phyloP scores from a whole-genome alignment of 106 monocot genomes.

The Agapanthus africanus region DNA sequence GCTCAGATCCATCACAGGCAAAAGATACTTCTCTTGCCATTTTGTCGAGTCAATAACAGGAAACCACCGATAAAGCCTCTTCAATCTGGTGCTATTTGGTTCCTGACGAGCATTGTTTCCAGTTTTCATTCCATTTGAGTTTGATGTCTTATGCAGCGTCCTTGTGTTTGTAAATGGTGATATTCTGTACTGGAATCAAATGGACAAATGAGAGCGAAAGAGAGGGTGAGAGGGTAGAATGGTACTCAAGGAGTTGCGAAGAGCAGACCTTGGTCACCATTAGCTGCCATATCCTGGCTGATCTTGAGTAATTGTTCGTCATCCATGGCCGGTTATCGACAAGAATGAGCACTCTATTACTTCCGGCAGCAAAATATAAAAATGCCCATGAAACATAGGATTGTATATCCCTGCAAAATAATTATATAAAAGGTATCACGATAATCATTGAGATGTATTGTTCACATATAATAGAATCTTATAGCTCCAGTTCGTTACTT shows the following conservation, averaged over 20 bases:
- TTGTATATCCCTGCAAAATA: slow-evolving; percentile 49
- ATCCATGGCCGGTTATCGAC: slow-evolving; percentile 68
- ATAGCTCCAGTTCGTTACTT: background rate
- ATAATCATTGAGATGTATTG: too few species aligned
- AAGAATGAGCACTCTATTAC: slow-evolving; percentile 44
- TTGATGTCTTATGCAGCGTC: slow-evolving; percentile 7
- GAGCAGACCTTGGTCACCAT: slow-evolving; percentile 49
- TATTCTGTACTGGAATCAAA: slow-evolving; percentile 50
- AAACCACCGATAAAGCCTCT: slow-evolving; percentile 11
- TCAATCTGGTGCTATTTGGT: slow-evolving; percentile 6
- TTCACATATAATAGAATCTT: background rate
- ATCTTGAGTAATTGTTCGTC: slow-evolving; percentile 29
- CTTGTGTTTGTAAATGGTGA: slow-evolving; percentile 60
- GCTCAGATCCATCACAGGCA: slow-evolving; percentile 20
- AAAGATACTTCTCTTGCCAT: slow-evolving; percentile 22
- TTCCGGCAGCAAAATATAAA: slow-evolving; percentile 38
- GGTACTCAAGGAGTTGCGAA: background rate
- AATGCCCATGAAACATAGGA: slow-evolving; percentile 50
- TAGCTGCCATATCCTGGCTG: slow-evolving; percentile 49
- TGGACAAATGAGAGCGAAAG: background rate
- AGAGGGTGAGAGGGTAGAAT: background rate
- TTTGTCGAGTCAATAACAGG: slow-evolving; percentile 21
- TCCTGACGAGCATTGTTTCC: background rate
- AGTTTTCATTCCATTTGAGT: slow-evolving; percentile 6
- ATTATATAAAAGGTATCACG: background rate